Percentiles rank a stretch among this genome's conserved stretches.
Evolutionary conservation across 139 green algal genomes (phyloP).

Genomic region (Coelastrella sp.): DNA sequence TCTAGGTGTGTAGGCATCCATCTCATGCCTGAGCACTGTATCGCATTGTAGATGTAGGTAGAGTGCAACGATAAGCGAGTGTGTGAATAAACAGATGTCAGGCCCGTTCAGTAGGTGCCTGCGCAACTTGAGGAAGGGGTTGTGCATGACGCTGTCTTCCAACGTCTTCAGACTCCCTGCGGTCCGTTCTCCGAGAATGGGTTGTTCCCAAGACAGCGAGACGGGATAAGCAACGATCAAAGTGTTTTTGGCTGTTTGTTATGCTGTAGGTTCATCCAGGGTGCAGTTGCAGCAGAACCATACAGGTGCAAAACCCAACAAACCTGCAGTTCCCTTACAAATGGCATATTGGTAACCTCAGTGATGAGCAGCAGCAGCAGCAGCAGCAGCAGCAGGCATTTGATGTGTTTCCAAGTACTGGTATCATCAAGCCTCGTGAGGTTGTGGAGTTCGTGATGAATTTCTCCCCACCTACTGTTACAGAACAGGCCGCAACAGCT

Average conservation of each 20-base stretch:
- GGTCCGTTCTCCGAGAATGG: too few species aligned
- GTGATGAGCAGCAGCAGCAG: not conserved
- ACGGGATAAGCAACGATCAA: not conserved
- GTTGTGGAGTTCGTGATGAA: not conserved
- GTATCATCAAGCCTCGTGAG: not conserved
- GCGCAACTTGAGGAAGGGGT: too few species aligned
- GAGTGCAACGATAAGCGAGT: too few species aligned
- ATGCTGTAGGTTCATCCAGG: conserved; percentile 56
- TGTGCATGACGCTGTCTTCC: too few species aligned
- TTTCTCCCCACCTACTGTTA: not conserved
- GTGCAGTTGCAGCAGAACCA: conserved; percentile 39
- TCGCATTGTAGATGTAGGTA: too few species aligned
- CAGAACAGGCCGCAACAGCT: not conserved
- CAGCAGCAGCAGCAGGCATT: not conserved
- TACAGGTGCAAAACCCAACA: conserved; percentile 64
- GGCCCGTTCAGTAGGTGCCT: too few species aligned
- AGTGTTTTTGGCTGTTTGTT: not conserved
- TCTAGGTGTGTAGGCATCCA: too few species aligned
- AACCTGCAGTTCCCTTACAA: conserved; percentile 65
- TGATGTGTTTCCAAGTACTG: not conserved
- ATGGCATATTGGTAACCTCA: conserved; percentile 26
- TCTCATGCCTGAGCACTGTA: too few species aligned
- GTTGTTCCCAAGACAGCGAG: too few species aligned
- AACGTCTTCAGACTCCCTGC: too few species aligned
- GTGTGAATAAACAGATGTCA: too few species aligned